These are phyloP conservation scores for Camelina neglecta DNA, from an alignment of 345 rosid genomes.

Conservation along the genomic window DNA sequence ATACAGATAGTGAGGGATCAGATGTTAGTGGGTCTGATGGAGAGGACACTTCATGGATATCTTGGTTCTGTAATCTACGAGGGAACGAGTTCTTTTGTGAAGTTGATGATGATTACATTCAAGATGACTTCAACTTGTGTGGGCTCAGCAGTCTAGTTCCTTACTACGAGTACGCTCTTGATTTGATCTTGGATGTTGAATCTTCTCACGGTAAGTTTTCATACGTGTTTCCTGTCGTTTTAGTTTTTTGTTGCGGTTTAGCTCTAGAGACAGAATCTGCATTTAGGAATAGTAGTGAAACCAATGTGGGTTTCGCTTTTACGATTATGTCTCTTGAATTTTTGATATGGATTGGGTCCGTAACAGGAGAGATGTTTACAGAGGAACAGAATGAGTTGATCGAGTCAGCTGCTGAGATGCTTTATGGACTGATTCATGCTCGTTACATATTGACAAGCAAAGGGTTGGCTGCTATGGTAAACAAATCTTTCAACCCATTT, in stretches of 20 bases:
- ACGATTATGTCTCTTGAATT: constrained; percentile 29
- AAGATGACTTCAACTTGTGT: constrained; percentile 94
- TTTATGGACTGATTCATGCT: constrained; percentile 90
- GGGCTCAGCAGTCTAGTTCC: constrained; percentile 91
- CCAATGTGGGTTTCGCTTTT: not conserved
- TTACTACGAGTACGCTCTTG: constrained; percentile 92
- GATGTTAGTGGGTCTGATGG: constrained; percentile 97
- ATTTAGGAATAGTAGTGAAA: not conserved
- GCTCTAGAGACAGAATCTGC: constrained; percentile 12
- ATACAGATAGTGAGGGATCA: constrained; percentile 90
- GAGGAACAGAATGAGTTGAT: constrained; percentile 97
- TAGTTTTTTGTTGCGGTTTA: constrained; percentile 2
- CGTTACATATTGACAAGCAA: constrained; percentile 90
- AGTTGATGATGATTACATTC: constrained; percentile 96
- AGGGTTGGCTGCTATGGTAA: constrained; percentile 96
- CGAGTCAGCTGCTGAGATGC: constrained; percentile 99
- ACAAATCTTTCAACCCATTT: constrained; percentile 3
- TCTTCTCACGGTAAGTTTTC: constrained; percentile 79
- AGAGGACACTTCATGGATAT: constrained; percentile 91
- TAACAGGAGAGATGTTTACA: constrained; percentile 84
- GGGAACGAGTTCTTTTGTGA: constrained; percentile 99
- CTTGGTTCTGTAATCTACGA: constrained; percentile 88
- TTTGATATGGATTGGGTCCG: constrained; percentile 42
- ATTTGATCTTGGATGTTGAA: constrained; percentile 91
- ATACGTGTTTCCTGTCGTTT: not conserved